Percentiles rank a stretch among this genome's conserved stretches.
These are phyloP conservation scores for Phytopythium mirpurense DNA, from an alignment of 352 stramenopile species.

Conservation along the genomic window DNA sequence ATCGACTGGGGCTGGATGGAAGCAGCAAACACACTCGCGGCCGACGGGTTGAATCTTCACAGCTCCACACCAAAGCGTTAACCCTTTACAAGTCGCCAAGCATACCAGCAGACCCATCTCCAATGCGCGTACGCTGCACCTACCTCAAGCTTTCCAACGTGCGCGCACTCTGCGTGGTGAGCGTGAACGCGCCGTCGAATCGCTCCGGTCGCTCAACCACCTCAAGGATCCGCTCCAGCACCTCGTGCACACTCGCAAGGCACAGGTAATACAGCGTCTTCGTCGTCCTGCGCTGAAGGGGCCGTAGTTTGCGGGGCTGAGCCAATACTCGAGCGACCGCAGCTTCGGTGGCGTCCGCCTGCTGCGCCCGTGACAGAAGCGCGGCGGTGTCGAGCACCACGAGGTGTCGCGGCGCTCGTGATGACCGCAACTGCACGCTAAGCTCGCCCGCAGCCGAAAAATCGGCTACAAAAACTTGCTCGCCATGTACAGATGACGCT, in stretches of 20 bases:
- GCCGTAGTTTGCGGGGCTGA: background rate
- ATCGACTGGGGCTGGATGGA: conserved; percentile 9
- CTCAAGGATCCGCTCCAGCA: background rate
- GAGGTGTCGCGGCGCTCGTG: background rate
- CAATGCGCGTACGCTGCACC: background rate
- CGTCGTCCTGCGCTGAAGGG: background rate
- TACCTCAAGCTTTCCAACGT: background rate
- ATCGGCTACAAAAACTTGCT: background rate
- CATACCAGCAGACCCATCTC: too few relatives aligned
- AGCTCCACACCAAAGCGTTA: background rate
- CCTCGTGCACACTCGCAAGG: background rate
- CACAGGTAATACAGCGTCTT: background rate
- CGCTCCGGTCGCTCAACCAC: background rate
- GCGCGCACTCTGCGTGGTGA: background rate
- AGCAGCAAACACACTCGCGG: background rate
- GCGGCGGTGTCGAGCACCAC: background rate
- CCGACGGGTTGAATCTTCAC: conserved; percentile 1
- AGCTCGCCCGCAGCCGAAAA: background rate
- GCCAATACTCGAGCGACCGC: background rate
- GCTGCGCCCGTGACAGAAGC: background rate
- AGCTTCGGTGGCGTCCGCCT: background rate
- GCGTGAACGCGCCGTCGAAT: background rate
- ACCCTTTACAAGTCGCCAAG: too few relatives aligned
- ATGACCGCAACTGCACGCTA: background rate
- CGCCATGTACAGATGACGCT: too few relatives aligned